phyloP scores from a whole-genome alignment of 1,284 basidiomycete genomes.

The Trichosporon asahii region DNA sequence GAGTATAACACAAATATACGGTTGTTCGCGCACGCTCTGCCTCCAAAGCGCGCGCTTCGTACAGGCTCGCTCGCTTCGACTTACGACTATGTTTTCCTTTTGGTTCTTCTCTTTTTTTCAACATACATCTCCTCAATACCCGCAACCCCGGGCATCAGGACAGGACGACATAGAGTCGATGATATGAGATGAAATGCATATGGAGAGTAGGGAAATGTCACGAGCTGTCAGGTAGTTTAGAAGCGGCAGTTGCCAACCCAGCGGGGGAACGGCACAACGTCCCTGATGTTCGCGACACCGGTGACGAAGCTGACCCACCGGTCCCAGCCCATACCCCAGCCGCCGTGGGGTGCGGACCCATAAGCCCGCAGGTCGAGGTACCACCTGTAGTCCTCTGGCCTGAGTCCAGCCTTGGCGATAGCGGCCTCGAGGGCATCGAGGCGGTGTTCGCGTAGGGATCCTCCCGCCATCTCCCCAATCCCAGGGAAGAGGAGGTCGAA shows the following conservation, averaged over 20 bases:
- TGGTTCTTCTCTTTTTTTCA: neutral
- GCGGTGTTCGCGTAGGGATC: conserved; percentile 84
- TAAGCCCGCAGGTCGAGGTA: conserved; percentile 73
- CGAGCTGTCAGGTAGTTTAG: conserved; percentile 24
- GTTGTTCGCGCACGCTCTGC: neutral
- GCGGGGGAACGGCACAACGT: conserved; percentile 83
- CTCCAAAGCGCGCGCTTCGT: neutral
- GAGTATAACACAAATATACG: neutral
- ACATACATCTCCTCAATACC: neutral
- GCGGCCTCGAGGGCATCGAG: conserved; percentile 58
- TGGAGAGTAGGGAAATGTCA: too few species aligned
- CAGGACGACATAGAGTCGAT: too few species aligned
- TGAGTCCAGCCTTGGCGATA: conserved; percentile 58
- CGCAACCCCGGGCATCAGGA: neutral
- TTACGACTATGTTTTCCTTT: neutral
- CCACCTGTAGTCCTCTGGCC: conserved; percentile 68
- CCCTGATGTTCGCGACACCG: conserved; percentile 77
- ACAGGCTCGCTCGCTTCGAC: neutral
- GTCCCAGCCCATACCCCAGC: conserved; percentile 91
- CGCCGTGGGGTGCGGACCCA: conserved; percentile 83
- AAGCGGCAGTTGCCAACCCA: conserved; percentile 66
- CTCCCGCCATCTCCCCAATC: conserved; percentile 87
- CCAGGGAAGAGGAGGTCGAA: conserved; percentile 89
- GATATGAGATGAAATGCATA: conserved; percentile 30
- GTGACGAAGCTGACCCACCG: conserved; percentile 77